phyloP scores from a whole-genome alignment of 768 basidiomycete genomes.

The Rhizopogon vulgaris region DNA sequence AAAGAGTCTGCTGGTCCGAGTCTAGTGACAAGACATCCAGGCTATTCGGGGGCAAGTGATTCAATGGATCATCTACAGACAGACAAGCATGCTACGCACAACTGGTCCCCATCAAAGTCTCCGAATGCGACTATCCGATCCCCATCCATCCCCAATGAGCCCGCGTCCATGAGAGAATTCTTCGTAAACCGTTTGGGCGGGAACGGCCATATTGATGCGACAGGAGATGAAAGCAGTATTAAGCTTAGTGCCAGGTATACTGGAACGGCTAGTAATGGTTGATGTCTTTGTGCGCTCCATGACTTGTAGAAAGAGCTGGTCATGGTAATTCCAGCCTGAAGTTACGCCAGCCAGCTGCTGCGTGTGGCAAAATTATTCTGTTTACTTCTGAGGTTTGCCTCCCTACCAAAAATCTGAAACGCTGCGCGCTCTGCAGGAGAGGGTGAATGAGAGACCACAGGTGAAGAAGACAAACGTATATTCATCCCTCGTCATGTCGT shows the following conservation, averaged over 20 bases:
- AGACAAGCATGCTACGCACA: constrained; percentile 44
- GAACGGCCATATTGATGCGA: constrained; percentile 69
- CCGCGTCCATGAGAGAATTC: constrained; percentile 76
- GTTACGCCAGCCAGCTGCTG: background rate
- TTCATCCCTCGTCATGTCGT: too few species aligned
- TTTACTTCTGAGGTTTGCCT: background rate
- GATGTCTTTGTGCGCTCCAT: background rate
- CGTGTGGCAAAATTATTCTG: background rate
- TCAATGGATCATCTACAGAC: background rate
- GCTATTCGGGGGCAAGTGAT: constrained; percentile 32
- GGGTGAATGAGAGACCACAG: too few species aligned
- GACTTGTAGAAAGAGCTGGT: background rate
- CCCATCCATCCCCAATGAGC: constrained; percentile 70
- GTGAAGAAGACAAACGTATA: too few species aligned
- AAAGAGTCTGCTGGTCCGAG: constrained; percentile 70
- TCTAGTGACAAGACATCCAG: constrained; percentile 76
- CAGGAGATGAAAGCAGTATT: constrained; percentile 16
- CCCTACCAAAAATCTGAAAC: too few species aligned
- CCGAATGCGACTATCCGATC: constrained; percentile 83
- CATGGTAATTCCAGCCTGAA: background rate
- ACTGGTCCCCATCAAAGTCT: constrained; percentile 95
- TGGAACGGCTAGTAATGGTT: background rate
- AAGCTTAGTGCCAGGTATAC: constrained; percentile 3
- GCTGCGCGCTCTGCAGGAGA: too few species aligned
- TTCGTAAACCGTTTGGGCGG: constrained; percentile 78